Conservation (phyloP, 225 moss, liverwort and hornwort species). For the Marchantia paleacea region DNA sequence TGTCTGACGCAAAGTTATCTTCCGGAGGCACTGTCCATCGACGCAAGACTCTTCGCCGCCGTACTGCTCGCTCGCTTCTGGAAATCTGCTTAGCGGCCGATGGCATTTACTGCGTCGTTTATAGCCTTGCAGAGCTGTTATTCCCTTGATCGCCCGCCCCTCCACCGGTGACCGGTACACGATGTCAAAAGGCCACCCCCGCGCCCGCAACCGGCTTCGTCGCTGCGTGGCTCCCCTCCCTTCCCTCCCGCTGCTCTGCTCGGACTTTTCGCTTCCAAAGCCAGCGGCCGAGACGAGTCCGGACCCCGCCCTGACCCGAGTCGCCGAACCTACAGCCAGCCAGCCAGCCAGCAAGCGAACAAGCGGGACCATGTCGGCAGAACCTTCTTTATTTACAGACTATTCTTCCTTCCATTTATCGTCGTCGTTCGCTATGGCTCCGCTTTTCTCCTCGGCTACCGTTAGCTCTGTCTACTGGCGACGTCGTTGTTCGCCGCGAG, state of each 20-base stretch:
- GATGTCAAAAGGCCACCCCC: not conserved
- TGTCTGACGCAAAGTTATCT: slow-evolving; percentile 15
- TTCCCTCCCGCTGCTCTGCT: too few species aligned
- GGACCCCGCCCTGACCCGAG: not conserved
- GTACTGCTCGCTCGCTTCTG: slow-evolving; percentile 12
- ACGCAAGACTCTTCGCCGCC: slow-evolving; percentile 5
- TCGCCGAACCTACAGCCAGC: not conserved
- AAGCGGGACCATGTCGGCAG: not conserved
- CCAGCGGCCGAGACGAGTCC: not conserved
- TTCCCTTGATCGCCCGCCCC: not conserved
- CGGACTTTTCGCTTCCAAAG: not conserved
- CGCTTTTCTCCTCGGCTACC: too few species aligned
- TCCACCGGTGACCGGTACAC: not conserved
- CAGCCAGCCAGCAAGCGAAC: not conserved
- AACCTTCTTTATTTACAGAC: not conserved
- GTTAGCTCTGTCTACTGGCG: too few species aligned
- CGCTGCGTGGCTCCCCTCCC: not conserved
- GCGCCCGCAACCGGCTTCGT: not conserved
- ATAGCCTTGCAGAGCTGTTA: not conserved
- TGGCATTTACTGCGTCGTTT: slow-evolving; percentile 7
- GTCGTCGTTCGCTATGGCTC: too few species aligned
- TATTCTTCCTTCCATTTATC: too few species aligned
- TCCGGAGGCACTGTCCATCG: not conserved
- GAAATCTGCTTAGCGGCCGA: not conserved
- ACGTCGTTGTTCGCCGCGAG: too few species aligned